Conservation (phyloP, 2,329 filamentous ascomycete species). For the Fusarium begoniae region DNA sequence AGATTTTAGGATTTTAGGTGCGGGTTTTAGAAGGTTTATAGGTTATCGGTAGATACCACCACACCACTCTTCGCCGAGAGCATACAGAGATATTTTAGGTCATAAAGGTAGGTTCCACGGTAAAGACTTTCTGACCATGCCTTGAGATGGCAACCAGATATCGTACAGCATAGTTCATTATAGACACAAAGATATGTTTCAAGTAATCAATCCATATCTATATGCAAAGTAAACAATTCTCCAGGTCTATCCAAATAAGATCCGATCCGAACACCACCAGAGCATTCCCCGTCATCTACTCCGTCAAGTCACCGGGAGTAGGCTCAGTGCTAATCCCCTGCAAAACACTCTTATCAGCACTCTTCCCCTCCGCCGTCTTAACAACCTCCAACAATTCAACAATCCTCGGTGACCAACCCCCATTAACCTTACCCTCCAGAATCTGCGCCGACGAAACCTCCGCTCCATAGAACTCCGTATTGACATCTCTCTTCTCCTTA, state of each 20-base stretch:
- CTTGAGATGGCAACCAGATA: rapidly evolving
- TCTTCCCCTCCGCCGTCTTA: not conserved
- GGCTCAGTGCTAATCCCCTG: not conserved
- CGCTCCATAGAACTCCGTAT: not conserved
- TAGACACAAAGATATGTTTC: rapidly evolving
- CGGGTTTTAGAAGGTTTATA: not conserved
- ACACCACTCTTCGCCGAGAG: not conserved
- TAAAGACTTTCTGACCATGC: too few relatives aligned
- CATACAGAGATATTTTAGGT: not conserved
- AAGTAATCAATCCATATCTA: not conserved
- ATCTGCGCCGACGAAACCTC: not conserved
- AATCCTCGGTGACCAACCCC: not conserved
- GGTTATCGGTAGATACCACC: not conserved
- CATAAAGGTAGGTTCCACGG: too few relatives aligned
- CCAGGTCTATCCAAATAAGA: rapidly evolving
- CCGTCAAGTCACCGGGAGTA: not conserved
- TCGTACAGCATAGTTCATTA: rapidly evolving
- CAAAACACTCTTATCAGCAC: not conserved
- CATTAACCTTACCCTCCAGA: not conserved
- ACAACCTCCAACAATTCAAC: not conserved
- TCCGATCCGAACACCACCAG: not conserved
- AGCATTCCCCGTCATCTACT: not conserved
- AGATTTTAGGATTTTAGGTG: not conserved
- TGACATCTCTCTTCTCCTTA: not conserved
- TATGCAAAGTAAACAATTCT: not conserved